A percentile compares a stretch with the other conserved stretches of the same genome.
These are phyloP conservation scores for Babesia divergens DNA, from an alignment of 169 alveolate genomes.

Conservation along the genomic window DNA sequence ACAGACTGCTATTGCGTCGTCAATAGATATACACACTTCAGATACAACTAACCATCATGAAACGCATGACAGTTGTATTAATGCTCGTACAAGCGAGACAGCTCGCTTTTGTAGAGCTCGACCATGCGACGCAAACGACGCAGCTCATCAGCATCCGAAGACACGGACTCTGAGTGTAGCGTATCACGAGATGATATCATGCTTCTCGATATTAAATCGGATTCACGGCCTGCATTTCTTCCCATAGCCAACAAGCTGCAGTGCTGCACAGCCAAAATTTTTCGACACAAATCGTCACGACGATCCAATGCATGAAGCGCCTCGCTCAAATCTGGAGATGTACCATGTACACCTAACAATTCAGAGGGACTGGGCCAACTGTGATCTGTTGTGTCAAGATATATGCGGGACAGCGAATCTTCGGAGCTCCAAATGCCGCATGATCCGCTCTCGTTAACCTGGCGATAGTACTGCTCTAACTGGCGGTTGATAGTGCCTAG, in stretches of 20 bases:
- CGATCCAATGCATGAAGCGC: slow-evolving; percentile 19
- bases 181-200: not conserved
- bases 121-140: slow-evolving; percentile 8
- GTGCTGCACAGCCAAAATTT: slow-evolving; percentile 51
- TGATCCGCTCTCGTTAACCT: slow-evolving; percentile 10
- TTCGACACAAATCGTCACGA: slow-evolving; percentile 34
- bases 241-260: slow-evolving; percentile 13
- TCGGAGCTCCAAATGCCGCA: not conserved
- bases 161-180: not conserved
- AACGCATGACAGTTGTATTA: not conserved
- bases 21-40: no score
- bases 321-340: not conserved
- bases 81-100: slow-evolving; percentile 21
- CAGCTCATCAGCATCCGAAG: not conserved
- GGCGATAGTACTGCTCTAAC: slow-evolving; percentile 1
- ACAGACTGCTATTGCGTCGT: no score
- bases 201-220: not conserved
- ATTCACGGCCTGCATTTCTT: not conserved
- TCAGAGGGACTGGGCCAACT: slow-evolving; percentile 29
- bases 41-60: not conserved
- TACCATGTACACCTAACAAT: not conserved
- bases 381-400: not conserved
- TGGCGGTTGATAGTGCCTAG: slow-evolving; percentile 2
- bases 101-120: slow-evolving; percentile 44
- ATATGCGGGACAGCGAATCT: slow-evolving; percentile 13